Evolutionary conservation across 2,329 filamentous ascomycete species (phyloP).

Genomic region (Spiromastix sp.): DNA sequence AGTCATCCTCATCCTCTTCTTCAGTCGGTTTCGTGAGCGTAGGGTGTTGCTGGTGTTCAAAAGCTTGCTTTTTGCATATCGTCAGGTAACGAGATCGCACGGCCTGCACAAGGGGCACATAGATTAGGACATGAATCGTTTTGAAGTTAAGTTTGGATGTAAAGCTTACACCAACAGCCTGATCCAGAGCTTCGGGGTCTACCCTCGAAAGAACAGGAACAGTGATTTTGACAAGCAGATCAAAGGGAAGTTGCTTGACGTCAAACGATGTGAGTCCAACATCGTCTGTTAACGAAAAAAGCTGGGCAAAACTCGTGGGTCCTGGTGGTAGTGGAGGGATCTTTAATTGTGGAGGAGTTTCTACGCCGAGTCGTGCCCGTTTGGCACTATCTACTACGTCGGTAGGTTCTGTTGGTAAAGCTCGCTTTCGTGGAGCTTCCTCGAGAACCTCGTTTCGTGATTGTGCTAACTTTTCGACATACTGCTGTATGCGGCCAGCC

Average conservation of each 20-base stretch:
- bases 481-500: slow-evolving; percentile 69
- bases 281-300: slow-evolving; percentile 78
- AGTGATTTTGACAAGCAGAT: slow-evolving; percentile 71
- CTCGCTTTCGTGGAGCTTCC: slow-evolving; percentile 65
- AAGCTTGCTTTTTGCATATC: slow-evolving; percentile 26
- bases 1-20: slow-evolving; percentile 74
- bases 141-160: not conserved
- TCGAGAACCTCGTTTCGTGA: slow-evolving; percentile 70
- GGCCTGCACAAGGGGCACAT: slow-evolving; percentile 16
- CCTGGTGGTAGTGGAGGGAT: slow-evolving; percentile 65
- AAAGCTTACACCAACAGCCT: slow-evolving; percentile 56
- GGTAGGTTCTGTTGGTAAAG: slow-evolving; percentile 57
- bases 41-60: slow-evolving; percentile 17
- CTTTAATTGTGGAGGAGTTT: slow-evolving; percentile 38
- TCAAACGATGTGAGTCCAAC: slow-evolving; percentile 68
- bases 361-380: slow-evolving; percentile 58
- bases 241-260: slow-evolving; percentile 64
- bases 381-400: slow-evolving; percentile 70
- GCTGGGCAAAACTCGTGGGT: slow-evolving; percentile 65
- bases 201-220: slow-evolving; percentile 65
- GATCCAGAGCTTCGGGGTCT: slow-evolving; percentile 56
- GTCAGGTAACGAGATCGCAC: slow-evolving; percentile 29
- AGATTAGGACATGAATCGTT: not conserved
- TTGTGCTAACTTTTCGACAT: slow-evolving; percentile 73
- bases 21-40: slow-evolving; percentile 20